Base-by-base conservation (phyloP, 139 green algal genomes). In the Klebsormidium nitens region DNA sequence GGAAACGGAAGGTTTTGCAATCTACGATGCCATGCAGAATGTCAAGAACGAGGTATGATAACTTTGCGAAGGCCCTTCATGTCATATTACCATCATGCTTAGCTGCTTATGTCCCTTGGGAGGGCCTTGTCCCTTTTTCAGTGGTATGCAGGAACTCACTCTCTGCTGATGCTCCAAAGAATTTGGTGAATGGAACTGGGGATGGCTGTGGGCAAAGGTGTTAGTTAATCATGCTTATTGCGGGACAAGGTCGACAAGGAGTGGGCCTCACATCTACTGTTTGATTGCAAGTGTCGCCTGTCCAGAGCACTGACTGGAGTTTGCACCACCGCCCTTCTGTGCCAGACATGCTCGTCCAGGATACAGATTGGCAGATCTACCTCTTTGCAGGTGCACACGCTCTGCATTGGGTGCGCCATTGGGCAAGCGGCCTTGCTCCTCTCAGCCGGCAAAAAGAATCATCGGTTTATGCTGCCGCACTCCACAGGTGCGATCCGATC, bases 1-100 rank as follows among this genome's bases (percentile, higher is more conserved):
- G 82, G 90, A 96, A 73, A 91, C 88, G 14, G 90, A 96, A 66
- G 89, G 83, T 26, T 89, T 81, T 31, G 82, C 87, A 47, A 95
- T 96, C 78, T 84, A 92, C 52, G 90, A 96, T 77, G 92, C 90
- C 17, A 91, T 96, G 83, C 77, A 59, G 8, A 88, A 91, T 74
- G 82, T 95, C 52, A 78, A 56, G 31, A 87, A 85, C 38, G 87
- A 92, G 62, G 82, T 89, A 5, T n/a, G n/a, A 6, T 77, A n/a
- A 35, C 38, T 29, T 56, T n/a, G 17, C 11, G 11, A 14, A 34
- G 26, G 2, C 36, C 2, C 2, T 36, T 34, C 29, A 4, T 72
- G 2, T 8, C 23, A 4, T 60, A 42, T 35, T 4, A 35, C 1
- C 36, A n/a, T 40, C 48, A 38, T 58, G 57, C 47, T 32, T 55